Percentiles rank a stretch among this genome's conserved stretches.
Conservation (phyloP, 768 basidiomycete species). For the Suillus paluster region DNA sequence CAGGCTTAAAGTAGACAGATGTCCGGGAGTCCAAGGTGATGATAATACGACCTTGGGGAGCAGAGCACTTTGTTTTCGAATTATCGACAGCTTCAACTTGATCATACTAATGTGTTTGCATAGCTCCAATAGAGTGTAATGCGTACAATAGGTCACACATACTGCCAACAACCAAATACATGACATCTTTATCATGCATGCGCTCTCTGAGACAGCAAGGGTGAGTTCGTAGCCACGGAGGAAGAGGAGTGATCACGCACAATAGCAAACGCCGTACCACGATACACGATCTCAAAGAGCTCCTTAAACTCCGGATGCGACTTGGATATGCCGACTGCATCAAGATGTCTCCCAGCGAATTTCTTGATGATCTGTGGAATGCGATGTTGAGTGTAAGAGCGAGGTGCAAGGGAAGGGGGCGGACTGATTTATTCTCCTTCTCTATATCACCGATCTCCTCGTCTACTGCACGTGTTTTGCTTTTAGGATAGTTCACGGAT, state of each 20-base stretch:
- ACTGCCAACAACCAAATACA: too few species aligned
- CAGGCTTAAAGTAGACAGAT: too few species aligned
- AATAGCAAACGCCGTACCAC: slow-evolving; percentile 44
- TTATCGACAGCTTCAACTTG: too few species aligned
- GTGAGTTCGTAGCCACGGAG: neutral
- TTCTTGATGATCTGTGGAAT: slow-evolving; percentile 46
- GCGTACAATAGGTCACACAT: too few species aligned
- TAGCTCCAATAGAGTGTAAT: too few species aligned
- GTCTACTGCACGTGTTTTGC: slow-evolving; percentile 31
- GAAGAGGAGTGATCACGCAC: slow-evolving; percentile 28
- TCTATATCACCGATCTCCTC: slow-evolving; percentile 44
- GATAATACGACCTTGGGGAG: too few species aligned
- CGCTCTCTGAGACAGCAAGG: neutral
- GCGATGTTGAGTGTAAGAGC: neutral
- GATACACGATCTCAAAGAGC: slow-evolving; percentile 42
- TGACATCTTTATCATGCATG: neutral
- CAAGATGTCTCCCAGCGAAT: slow-evolving; percentile 37
- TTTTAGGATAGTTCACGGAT: slow-evolving; percentile 42
- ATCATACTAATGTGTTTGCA: too few species aligned
- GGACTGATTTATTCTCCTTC: slow-evolving; percentile 64
- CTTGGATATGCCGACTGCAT: slow-evolving; percentile 36
- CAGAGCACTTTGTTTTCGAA: too few species aligned
- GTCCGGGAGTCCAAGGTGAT: too few species aligned
- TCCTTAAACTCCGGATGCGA: slow-evolving; percentile 45
- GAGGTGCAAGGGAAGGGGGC: slow-evolving; percentile 17